Evolutionary conservation across 164 flowering plant genomes (phyloP).

Genomic region (Vitis labrusca): DNA sequence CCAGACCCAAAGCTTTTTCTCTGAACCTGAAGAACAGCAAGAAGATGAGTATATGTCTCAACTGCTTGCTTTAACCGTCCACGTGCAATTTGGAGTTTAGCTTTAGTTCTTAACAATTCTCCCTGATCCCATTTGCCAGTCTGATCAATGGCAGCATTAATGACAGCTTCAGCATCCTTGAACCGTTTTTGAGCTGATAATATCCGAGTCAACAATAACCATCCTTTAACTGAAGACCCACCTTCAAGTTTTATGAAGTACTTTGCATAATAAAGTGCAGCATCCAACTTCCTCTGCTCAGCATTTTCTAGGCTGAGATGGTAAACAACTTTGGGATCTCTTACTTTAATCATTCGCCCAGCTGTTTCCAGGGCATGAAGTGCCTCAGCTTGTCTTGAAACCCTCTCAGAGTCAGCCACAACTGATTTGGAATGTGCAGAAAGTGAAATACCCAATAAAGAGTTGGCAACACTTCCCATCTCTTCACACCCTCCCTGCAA

Average conservation of each 20-base stretch:
- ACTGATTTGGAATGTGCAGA: constrained; percentile 53
- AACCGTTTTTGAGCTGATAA: constrained; percentile 80
- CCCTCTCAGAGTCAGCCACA: constrained; percentile 56
- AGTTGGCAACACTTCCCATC: constrained; percentile 47
- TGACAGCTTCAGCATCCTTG: constrained; percentile 67
- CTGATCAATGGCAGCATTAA: constrained; percentile 81
- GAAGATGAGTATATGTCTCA: constrained; percentile 78
- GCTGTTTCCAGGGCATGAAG: constrained; percentile 64
- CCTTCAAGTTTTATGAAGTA: constrained; percentile 59
- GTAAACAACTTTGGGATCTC: constrained; percentile 50
- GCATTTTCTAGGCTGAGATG: constrained; percentile 78
- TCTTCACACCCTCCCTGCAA: constrained; percentile 42
- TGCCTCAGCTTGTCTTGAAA: constrained; percentile 52
- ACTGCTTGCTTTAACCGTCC: constrained; percentile 59
- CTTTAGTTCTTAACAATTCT: constrained; percentile 66
- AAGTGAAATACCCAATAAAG: constrained; percentile 54
- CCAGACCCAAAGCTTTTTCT: constrained; percentile 50
- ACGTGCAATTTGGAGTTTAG: constrained; percentile 80
- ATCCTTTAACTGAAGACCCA: constrained; percentile 58
- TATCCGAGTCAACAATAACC: constrained; percentile 72
- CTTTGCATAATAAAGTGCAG: constrained; percentile 73
- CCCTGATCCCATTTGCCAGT: constrained; percentile 89
- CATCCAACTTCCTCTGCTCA: constrained; percentile 82
- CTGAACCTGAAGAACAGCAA: constrained; percentile 77
- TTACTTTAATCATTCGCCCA: constrained; percentile 33